Evolutionary conservation across 164 flowering plant species (phyloP).

Genomic region (Buxus sempervirens): DNA sequence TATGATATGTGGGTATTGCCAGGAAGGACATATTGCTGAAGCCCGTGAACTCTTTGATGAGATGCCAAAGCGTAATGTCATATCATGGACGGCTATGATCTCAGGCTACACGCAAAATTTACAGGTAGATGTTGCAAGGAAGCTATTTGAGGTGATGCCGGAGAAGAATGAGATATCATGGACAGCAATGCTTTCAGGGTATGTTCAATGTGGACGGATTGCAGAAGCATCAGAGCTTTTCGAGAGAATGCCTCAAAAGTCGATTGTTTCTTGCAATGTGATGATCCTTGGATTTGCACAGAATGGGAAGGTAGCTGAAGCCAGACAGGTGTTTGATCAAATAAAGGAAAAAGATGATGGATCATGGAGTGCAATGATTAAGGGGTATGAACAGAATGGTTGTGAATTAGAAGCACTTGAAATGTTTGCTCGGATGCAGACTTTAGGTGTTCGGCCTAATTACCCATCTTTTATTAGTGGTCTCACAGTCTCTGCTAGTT

Average conservation of each 20-base stretch:
- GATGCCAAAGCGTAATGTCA: too few species aligned
- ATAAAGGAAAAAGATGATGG: constrained; percentile 52
- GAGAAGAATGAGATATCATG: constrained; percentile 78
- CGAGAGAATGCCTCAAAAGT: constrained; percentile 58
- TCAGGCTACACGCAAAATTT: constrained; percentile 64
- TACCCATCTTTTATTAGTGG: constrained; percentile 53
- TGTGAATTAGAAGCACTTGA: constrained; percentile 55
- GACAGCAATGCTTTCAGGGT: constrained; percentile 77
- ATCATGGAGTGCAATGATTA: constrained; percentile 72
- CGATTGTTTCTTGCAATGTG: constrained; percentile 54
- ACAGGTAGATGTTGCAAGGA: constrained; percentile 64
- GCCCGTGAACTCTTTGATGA: constrained; percentile 69
- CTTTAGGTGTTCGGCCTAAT: constrained; percentile 35
- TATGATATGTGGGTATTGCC: constrained; percentile 69
- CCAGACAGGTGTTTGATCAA: constrained; percentile 46
- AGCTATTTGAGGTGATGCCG: constrained; percentile 87
- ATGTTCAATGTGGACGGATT: constrained; percentile 56
- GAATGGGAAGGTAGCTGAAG: constrained; percentile 47
- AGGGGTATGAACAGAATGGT: constrained; percentile 56
- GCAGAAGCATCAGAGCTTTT: constrained; percentile 65
- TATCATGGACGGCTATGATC: too few species aligned
- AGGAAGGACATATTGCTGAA: constrained; percentile 49
- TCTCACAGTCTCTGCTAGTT: constrained; percentile 65
- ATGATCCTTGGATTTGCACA: constrained; percentile 64
- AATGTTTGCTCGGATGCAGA: constrained; percentile 55